Evolutionary conservation across 1,284 basidiomycete species (phyloP).

Genomic region (Mycosarcoma mackinlayi): DNA sequence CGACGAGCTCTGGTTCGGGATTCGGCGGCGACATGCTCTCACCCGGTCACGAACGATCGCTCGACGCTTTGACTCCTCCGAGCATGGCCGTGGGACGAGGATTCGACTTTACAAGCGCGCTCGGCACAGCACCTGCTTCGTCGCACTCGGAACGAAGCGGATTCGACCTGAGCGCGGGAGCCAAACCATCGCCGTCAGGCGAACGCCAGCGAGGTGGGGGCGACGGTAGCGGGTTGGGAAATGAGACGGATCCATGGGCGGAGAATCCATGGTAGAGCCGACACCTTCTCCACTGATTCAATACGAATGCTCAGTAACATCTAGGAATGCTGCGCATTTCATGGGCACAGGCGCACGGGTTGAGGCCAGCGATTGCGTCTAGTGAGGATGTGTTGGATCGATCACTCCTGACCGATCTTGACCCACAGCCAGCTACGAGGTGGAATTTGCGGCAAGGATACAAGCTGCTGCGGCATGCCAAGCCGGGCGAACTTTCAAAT

Average conservation of each 20-base stretch:
- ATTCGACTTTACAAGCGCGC: slow-evolving; percentile 25
- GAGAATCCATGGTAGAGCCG: slow-evolving; percentile 46
- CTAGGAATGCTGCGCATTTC: background rate
- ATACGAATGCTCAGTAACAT: background rate
- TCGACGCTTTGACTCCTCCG: slow-evolving; percentile 31
- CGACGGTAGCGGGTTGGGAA: slow-evolving; percentile 5
- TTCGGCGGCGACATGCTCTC: slow-evolving; percentile 15
- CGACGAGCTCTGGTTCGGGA: slow-evolving; percentile 13
- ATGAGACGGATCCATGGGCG: slow-evolving; percentile 39
- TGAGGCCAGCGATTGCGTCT: too few species aligned
- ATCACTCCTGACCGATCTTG: too few species aligned
- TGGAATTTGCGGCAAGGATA: too few species aligned
- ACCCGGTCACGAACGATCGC: slow-evolving; percentile 10
- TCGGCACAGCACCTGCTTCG: slow-evolving; percentile 7
- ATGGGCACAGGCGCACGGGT: too few species aligned
- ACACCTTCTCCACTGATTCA: too few species aligned
- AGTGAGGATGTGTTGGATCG: too few species aligned
- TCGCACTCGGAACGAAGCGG: slow-evolving; percentile 20
- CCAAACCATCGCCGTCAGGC: slow-evolving; percentile 18
- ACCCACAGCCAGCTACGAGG: too few species aligned
- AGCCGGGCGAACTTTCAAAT: slow-evolving; percentile 9
- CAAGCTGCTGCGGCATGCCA: slow-evolving; percentile 29
- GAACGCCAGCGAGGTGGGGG: slow-evolving; percentile 26
- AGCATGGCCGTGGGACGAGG: slow-evolving; percentile 33
- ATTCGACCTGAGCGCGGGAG: slow-evolving; percentile 15